These are phyloP conservation scores for Dactylellina leptospora DNA, from an alignment of 2,329 filamentous ascomycete species.

Conservation along the genomic window DNA sequence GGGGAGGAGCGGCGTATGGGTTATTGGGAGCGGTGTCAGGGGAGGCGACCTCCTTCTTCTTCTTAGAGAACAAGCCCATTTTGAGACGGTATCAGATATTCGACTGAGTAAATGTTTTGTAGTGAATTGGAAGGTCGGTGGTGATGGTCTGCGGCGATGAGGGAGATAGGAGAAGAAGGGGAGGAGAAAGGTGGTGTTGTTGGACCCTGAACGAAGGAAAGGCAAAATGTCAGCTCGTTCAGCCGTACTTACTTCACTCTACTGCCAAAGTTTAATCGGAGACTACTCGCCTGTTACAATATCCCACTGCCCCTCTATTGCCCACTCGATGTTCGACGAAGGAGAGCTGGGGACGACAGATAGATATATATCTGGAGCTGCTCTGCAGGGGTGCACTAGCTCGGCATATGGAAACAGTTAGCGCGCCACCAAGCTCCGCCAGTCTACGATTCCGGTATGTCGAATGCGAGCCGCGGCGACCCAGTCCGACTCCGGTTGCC, in stretches of 20 bases:
- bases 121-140: not conserved
- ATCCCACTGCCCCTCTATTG: not conserved
- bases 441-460: conserved; percentile 40
- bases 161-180: conserved; percentile 3
- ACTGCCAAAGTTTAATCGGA: conserved; percentile 10
- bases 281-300: conserved; percentile 12
- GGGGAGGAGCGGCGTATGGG: conserved; percentile 34
- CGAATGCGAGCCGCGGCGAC: conserved; percentile 38
- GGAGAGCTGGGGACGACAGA: not conserved
- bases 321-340: not conserved
- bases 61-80: conserved; percentile 46
- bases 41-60: conserved; percentile 24
- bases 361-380: conserved; percentile 11
- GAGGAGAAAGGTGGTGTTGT: conserved; percentile 16
- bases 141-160: not conserved
- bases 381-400: conserved; percentile 18
- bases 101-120: not conserved
- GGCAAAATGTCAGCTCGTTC: conserved; percentile 40
- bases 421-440: conserved; percentile 23
- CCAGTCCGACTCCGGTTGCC: conserved; percentile 38
- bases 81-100: conserved; percentile 19
- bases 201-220: conserved; percentile 35
- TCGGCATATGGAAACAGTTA: conserved; percentile 16
- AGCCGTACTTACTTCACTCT: conserved; percentile 42
- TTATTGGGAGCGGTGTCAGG: conserved; percentile 24